Base-by-base conservation (phyloP, 2,329 filamentous ascomycete genomes). In the Tolypocladium nubicola region DNA sequence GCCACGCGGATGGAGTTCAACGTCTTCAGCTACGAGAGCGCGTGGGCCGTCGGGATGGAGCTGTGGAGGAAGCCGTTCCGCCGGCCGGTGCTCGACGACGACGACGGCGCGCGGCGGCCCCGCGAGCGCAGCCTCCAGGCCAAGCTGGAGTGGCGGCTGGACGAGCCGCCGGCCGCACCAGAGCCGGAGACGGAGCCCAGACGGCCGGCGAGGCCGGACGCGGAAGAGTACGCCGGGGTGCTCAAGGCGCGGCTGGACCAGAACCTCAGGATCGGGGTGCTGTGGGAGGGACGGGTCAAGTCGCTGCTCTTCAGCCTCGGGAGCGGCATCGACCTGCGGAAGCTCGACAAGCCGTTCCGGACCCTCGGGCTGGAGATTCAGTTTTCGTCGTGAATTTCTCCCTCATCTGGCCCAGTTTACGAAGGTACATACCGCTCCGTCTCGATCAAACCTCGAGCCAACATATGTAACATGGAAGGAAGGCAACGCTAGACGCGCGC, bases 1-100 rank as follows among this genome's bases (percentile, higher is more conserved):
- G 94, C 91, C 61, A 95, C 91, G 26, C 85, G 88, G 54, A 93
- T 97, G 74, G 91, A 95, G 68, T 99, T 99, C 74, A 99, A 99
- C 67, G 88, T 97, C 54, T 97, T 97, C 74, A 96, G 90, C 69
- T 99, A 97, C 76, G 94, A 99, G 76, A 96, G 90, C 68, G 89
- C 94, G 58, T 87, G 96, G 78, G 87, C 91, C 33, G 82, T 97
- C 30, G 94, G 94, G 16, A 89, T 90, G 75, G 94, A 99, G 75
- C 77, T 97, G 49, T 99, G 94, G 93, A 85, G 89, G 66, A 87
- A 84, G 65, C 77, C 77, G 23, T 70, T 73, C 19, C 57, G 64
- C 60, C 72, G 75, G 21, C 73, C 47, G 68, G 71, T 64, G 30
- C 64, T 75, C 7, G 72, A 73, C 1, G 26, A 6, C 7, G 68